phyloP scores from a whole-genome alignment of 1,139 yeast species.

The Blastobotrys buckinghamii region DNA sequence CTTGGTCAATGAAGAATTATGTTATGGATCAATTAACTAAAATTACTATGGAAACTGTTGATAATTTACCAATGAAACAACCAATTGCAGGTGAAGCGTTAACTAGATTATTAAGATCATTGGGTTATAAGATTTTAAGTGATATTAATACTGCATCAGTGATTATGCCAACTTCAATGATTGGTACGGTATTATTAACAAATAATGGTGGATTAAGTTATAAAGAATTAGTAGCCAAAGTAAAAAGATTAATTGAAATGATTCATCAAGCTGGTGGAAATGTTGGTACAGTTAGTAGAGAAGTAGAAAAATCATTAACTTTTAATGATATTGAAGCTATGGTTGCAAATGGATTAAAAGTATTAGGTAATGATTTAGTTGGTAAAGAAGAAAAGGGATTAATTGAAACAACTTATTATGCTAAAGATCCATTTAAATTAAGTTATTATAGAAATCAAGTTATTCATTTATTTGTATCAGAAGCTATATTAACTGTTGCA shows the following conservation, averaged over 20 bases:
- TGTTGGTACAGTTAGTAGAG: slow-evolving; percentile 32
- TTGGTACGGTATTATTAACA: slow-evolving; percentile 39
- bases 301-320: slow-evolving; percentile 17
- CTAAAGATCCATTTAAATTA: slow-evolving; percentile 39
- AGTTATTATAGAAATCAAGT: slow-evolving; percentile 41
- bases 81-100: slow-evolving; percentile 20
- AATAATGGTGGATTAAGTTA: slow-evolving; percentile 36
- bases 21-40: slow-evolving; percentile 29
- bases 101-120: slow-evolving; percentile 31
- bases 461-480: slow-evolving; percentile 39
- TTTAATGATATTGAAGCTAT: slow-evolving; percentile 28
- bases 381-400: slow-evolving; percentile 33
- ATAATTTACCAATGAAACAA: neutral
- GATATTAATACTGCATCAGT: slow-evolving; percentile 39
- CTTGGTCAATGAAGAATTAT: slow-evolving; percentile 37
- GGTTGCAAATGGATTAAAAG: slow-evolving; percentile 36
- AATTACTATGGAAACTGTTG: slow-evolving; percentile 9
- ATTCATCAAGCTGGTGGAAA: slow-evolving; percentile 37
- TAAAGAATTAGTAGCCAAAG: slow-evolving; percentile 32
- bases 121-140: slow-evolving; percentile 37
- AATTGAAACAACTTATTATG: slow-evolving; percentile 36
- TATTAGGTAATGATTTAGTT: slow-evolving; percentile 36
- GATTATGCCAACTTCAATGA: slow-evolving; percentile 41
- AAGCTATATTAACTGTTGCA: slow-evolving; percentile 37
- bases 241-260: slow-evolving; percentile 34